Percentiles rank a stretch among this genome's conserved stretches.
These are phyloP conservation scores for Ceratocystiopsis sp. DNA, from an alignment of 2,329 filamentous ascomycete species.

Conservation along the genomic window DNA sequence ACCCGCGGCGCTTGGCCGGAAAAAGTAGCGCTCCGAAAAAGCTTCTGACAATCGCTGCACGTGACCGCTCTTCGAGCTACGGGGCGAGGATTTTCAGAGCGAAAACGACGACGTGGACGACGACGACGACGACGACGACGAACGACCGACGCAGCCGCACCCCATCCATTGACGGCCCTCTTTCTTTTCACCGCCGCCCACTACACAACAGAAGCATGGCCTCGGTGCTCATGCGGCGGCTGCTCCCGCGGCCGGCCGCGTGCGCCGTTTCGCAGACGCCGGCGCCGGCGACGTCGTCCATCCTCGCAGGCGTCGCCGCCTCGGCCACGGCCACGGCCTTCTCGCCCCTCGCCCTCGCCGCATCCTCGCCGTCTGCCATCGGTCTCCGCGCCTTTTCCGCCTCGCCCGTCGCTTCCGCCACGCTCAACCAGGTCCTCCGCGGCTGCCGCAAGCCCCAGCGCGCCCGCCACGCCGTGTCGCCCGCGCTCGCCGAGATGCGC, in stretches of 20 bases:
- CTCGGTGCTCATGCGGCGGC: constrained; percentile 18
- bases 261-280: too few relatives aligned
- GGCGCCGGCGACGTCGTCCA: constrained; percentile 11
- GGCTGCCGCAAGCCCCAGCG: constrained; percentile 66
- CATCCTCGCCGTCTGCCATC: constrained; percentile 12
- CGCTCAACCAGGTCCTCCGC: constrained; percentile 56
- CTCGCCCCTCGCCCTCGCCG: constrained; percentile 7
- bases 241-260: constrained; percentile 7
- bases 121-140: too few relatives aligned
- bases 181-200: too few relatives aligned
- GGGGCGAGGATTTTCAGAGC: too few relatives aligned
- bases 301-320: constrained; percentile 6
- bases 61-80: too few relatives aligned
- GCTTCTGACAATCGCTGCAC: too few relatives aligned
- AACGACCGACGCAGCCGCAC: neutral
- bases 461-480: constrained; percentile 74
- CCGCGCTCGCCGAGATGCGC: constrained; percentile 52
- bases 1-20: too few relatives aligned
- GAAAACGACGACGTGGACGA: too few relatives aligned
- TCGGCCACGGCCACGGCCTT: constrained; percentile 8
- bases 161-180: neutral
- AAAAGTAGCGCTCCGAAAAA: too few relatives aligned
- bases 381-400: constrained; percentile 17
- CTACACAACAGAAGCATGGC: constrained; percentile 13
- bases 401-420: constrained; percentile 37